Evolutionary conservation across 1,139 yeast species (phyloP).

Genomic region (Fermentozyma sake): DNA sequence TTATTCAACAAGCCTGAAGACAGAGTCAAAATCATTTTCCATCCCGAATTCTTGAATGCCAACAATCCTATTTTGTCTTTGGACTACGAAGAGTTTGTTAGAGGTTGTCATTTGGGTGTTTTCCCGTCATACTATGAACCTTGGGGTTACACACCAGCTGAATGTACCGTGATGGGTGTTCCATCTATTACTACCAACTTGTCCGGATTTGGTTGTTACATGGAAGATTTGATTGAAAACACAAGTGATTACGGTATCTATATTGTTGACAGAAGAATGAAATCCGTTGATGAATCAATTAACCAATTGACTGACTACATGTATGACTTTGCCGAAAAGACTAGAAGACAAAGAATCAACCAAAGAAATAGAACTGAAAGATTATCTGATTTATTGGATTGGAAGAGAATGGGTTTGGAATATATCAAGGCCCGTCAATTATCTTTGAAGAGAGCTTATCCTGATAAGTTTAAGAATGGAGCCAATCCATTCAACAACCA

Average conservation of each 20-base stretch:
- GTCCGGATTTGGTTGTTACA: conserved; percentile 96
- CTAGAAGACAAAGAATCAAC: conserved; percentile 95
- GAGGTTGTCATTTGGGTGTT: conserved; percentile 97
- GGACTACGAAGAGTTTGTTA: conserved; percentile 95
- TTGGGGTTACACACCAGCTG: conserved; percentile 99
- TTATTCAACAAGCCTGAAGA: conserved; percentile 87
- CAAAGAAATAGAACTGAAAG: conserved; percentile 97
- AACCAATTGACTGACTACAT: conserved; percentile 85
- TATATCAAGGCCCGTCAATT: conserved; percentile 92
- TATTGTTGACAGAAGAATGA: conserved; percentile 91
- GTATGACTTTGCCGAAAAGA: conserved; percentile 84
- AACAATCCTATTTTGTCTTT: conserved; percentile 90
- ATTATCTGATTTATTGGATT: conserved; percentile 85
- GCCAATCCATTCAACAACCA: conserved; percentile 58
- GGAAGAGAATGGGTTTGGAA: conserved; percentile 98
- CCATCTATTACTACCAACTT: conserved; percentile 97
- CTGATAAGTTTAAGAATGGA: conserved; percentile 68
- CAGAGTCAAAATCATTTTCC: conserved; percentile 92
- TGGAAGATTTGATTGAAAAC: conserved; percentile 96
- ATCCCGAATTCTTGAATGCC: conserved; percentile 93
- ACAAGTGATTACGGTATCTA: conserved; percentile 95
- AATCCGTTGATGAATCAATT: conserved; percentile 90
- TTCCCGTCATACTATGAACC: conserved; percentile 99
- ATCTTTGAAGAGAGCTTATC: conserved; percentile 90
- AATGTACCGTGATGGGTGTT: conserved; percentile 98